phyloP scores from a whole-genome alignment of 345 rosid species.

The Excoecaria agallocha region DNA sequence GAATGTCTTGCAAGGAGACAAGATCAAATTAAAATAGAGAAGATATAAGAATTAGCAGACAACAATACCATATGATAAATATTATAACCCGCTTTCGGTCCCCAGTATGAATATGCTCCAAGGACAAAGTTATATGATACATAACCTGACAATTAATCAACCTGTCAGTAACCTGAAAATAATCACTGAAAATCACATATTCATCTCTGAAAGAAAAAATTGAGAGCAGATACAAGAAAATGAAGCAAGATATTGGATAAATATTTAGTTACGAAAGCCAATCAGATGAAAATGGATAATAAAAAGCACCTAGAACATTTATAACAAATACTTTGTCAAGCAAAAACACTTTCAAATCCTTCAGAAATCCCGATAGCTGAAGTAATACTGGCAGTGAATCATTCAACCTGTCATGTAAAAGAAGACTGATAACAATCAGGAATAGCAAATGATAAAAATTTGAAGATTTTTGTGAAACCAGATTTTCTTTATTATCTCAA shows the following conservation, averaged over 20 bases:
- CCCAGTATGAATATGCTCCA: conserved; percentile 96
- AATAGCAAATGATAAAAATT: neutral
- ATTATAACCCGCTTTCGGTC: conserved; percentile 86
- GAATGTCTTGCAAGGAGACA: neutral
- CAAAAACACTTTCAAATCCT: conserved; percentile 62
- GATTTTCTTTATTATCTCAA: too few species aligned
- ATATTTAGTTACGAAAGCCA: neutral
- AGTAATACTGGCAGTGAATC: neutral
- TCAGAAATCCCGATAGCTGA: conserved; percentile 37
- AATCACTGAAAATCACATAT: neutral
- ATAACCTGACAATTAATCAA: conserved; percentile 50
- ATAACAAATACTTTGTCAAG: conserved; percentile 58
- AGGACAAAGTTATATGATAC: conserved; percentile 75
- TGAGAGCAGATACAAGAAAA: neutral
- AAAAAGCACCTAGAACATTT: conserved; percentile 63
- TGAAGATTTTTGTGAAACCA: too few species aligned
- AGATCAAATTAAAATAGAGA: neutral
- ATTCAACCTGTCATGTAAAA: conserved; percentile 16
- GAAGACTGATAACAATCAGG: conserved; percentile 2
- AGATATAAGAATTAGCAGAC: neutral
- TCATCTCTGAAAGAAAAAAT: neutral
- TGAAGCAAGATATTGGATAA: neutral
- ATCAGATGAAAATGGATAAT: neutral
- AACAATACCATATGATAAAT: conserved; percentile 25
- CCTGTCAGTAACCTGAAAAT: neutral